These are phyloP conservation scores for Durio zibethinus DNA, from an alignment of 345 rosid genomes.

Conservation along the genomic window DNA sequence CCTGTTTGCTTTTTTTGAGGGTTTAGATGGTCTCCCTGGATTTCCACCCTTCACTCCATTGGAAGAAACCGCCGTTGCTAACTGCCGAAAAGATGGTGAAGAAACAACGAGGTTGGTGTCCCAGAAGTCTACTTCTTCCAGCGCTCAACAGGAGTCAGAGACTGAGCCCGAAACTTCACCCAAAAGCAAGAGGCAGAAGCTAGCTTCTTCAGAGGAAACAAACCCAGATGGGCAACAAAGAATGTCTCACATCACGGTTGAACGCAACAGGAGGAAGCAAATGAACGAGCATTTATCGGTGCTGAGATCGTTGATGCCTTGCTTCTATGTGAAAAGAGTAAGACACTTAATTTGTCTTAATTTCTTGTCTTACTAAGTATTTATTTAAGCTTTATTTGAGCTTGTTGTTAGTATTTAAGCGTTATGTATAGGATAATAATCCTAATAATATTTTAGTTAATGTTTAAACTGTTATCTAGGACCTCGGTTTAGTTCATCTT, in stretches of 20 bases:
- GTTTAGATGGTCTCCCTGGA: conserved; percentile 58
- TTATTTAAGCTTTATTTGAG: neutral
- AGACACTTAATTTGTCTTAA: conserved; percentile 7
- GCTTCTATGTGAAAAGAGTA: conserved; percentile 98
- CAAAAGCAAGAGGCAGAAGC: conserved; percentile 45
- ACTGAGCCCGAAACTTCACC: conserved; percentile 39
- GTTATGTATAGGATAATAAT: neutral
- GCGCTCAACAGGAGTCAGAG: conserved; percentile 36
- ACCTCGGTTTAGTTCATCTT: too few species aligned
- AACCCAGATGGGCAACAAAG: conserved; percentile 60
- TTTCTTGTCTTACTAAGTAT: neutral
- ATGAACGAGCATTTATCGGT: conserved; percentile 90
- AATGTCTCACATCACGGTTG: conserved; percentile 88
- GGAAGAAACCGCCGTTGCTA: conserved; percentile 23
- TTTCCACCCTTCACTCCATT: conserved; percentile 43
- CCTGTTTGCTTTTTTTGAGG: conserved; percentile 68
- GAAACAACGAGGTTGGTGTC: conserved; percentile 24
- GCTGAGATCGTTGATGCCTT: conserved; percentile 89
- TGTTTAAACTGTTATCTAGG: too few species aligned
- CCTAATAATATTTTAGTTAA: too few species aligned
- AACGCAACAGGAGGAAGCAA: conserved; percentile 95
- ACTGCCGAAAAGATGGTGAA: conserved; percentile 14
- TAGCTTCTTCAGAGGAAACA: conserved; percentile 27
- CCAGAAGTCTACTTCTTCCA: conserved; percentile 34
- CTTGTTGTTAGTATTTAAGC: neutral